Evolutionary conservation across 805 yeast species (phyloP).

Genomic region (Metschnikowia kofuensis): DNA sequence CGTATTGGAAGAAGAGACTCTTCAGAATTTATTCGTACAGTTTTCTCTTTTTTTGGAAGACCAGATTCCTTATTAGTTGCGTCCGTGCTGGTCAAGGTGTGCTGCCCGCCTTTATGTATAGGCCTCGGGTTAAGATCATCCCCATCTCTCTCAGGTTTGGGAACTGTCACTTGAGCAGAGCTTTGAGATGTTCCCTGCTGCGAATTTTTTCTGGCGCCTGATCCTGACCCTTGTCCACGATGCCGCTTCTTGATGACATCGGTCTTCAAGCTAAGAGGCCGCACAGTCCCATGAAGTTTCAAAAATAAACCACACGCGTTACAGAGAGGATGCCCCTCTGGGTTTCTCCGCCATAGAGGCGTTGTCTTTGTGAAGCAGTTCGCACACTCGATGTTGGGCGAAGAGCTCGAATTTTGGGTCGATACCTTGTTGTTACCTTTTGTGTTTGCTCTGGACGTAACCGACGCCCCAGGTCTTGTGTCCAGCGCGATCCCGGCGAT

Average conservation of each 20-base stretch:
- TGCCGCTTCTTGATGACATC: slow-evolving; percentile 93
- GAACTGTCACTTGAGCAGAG: not conserved
- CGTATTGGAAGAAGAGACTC: slow-evolving; percentile 12
- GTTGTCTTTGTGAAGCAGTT: slow-evolving; percentile 92
- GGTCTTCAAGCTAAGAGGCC: slow-evolving; percentile 87
- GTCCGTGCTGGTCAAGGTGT: not conserved
- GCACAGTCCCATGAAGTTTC: slow-evolving; percentile 90
- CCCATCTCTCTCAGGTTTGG: slow-evolving; percentile 35
- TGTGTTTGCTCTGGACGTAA: not conserved
- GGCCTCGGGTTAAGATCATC: slow-evolving; percentile 51
- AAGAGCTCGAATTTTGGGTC: not conserved
- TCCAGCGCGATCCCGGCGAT: not conserved
- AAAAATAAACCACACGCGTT: slow-evolving; percentile 55
- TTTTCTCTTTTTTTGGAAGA: no score
- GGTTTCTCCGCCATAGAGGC: slow-evolving; percentile 92
- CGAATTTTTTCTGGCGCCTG: slow-evolving; percentile 11
- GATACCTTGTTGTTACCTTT: not conserved
- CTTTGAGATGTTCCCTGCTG: not conserved
- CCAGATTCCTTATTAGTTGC: not conserved
- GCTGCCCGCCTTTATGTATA: slow-evolving; percentile 17
- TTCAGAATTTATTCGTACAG: not conserved
- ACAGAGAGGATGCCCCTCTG: slow-evolving; percentile 89
- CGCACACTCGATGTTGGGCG: slow-evolving; percentile 50
- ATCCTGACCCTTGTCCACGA: slow-evolving; percentile 36
- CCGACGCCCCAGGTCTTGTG: not conserved